phyloP scores from a whole-genome alignment of 2,329 filamentous ascomycete species.

The Myrmaecium sp. region DNA sequence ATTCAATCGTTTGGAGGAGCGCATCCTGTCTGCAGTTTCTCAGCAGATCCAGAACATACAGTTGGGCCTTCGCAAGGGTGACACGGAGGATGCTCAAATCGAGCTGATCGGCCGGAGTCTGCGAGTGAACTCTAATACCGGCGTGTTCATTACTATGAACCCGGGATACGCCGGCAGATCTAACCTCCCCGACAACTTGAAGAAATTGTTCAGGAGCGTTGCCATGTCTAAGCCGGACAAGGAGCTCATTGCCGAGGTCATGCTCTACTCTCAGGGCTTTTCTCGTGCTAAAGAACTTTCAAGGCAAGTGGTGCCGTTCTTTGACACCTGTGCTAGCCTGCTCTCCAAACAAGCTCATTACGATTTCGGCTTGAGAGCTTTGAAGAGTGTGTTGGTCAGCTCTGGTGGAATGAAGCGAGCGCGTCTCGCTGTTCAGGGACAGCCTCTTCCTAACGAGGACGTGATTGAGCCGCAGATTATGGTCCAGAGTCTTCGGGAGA shows the following conservation, averaged over 20 bases:
- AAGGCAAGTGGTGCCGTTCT: conserved; percentile 94
- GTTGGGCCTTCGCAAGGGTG: conserved; percentile 74
- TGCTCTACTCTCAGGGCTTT: conserved; percentile 99
- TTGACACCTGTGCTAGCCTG: conserved; percentile 67
- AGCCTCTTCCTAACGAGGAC: conserved; percentile 46
- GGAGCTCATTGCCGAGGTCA: conserved; percentile 97
- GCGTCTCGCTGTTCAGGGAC: conserved; percentile 44
- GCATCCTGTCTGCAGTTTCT: conserved; percentile 92
- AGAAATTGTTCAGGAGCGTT: conserved; percentile 98
- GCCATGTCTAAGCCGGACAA: conserved; percentile 99
- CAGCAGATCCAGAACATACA: conserved; percentile 99
- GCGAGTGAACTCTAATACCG: conserved; percentile 78
- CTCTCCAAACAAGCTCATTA: conserved; percentile 97
- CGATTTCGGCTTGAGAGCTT: conserved; percentile 89
- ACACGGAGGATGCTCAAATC: conserved; percentile 69
- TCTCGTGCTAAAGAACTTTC: conserved; percentile 87
- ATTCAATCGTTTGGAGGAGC: conserved; percentile 97
- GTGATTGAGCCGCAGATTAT: conserved; percentile 91
- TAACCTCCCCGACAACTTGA: conserved; percentile 94
- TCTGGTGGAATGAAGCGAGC: conserved; percentile 90
- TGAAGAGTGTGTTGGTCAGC: conserved; percentile 97
- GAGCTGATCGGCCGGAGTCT: conserved; percentile 87
- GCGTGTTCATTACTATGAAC: conserved; percentile 99
- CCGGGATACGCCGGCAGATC: conserved; percentile 96
- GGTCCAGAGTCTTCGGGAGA: conserved; percentile 95